Percentiles rank a stretch among this genome's conserved stretches.
phyloP scores from a whole-genome alignment of 2,329 filamentous ascomycete species.

The Fusarium euwallaceae region DNA sequence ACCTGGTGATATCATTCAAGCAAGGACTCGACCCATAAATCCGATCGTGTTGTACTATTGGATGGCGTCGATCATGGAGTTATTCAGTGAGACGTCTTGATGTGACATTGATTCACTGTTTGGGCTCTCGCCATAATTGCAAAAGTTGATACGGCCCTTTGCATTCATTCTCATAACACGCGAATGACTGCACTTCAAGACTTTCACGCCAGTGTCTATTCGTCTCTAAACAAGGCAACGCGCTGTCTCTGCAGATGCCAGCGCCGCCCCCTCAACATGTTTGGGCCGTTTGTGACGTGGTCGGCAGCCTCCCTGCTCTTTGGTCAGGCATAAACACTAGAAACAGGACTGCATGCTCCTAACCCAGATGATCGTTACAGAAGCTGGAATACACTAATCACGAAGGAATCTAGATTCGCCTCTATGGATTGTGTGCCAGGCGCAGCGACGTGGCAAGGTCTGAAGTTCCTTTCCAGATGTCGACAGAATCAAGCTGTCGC shows the following conservation, averaged over 20 bases:
- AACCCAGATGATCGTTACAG: not conserved
- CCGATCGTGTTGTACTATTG: constrained; percentile 40
- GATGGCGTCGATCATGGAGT: constrained; percentile 6
- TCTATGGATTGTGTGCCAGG: not conserved
- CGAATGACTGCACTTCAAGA: not conserved
- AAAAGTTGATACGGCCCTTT: not conserved
- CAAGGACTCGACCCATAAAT: constrained; percentile 37
- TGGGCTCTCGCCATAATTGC: not conserved
- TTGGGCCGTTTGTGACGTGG: not conserved
- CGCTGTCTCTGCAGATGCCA: not conserved
- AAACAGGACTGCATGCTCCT: not conserved
- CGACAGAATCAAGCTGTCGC: not conserved
- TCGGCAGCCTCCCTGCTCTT: not conserved
- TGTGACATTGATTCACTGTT: not conserved
- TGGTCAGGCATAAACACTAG: not conserved
- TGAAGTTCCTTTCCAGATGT: not conserved
- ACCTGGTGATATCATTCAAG: constrained; percentile 3
- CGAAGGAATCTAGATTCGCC: not conserved
- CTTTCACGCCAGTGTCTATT: not conserved
- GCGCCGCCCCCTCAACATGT: not conserved
- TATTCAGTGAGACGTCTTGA: not conserved
- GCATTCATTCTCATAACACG: not conserved
- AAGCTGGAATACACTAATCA: not conserved
- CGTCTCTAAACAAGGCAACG: not conserved
- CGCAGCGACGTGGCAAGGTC: not conserved